These are phyloP conservation scores for Pisolithus tinctorius DNA, from an alignment of 768 basidiomycete genomes.

Conservation along the genomic window DNA sequence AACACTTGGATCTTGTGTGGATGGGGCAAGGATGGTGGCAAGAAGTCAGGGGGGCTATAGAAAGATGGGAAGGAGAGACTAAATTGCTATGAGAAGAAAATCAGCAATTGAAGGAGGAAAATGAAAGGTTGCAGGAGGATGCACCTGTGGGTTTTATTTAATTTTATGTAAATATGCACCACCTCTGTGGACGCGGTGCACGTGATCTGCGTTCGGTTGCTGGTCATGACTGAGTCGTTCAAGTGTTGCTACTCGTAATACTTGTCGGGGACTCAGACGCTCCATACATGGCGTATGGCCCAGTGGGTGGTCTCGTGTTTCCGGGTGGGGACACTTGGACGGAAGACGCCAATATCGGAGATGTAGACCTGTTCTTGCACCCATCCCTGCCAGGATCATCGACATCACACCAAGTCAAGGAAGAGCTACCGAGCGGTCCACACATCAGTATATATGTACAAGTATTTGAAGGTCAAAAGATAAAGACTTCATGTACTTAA, in stretches of 20 bases:
- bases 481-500: not conserved
- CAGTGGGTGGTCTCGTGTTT: slow-evolving; percentile 24
- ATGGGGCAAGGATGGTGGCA: slow-evolving; percentile 66
- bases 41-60: slow-evolving; percentile 56
- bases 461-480: slow-evolving; percentile 23
- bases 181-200: not conserved
- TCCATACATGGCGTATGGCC: not conserved
- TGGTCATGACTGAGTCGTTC: too few relatives aligned
- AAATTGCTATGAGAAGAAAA: slow-evolving; percentile 39
- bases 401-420: slow-evolving; percentile 1
- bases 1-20: slow-evolving; percentile 64
- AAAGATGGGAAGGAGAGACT: slow-evolving; percentile 56
- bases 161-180: too few relatives aligned
- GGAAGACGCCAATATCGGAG: slow-evolving; percentile 9
- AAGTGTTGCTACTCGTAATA: too few relatives aligned
- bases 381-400: slow-evolving; percentile 4
- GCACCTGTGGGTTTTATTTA: too few relatives aligned
- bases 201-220: not conserved
- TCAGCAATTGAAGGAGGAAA: slow-evolving; percentile 57
- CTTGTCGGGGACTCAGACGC: too few relatives aligned
- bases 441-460: slow-evolving; percentile 21
- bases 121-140: slow-evolving; percentile 47
- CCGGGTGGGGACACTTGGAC: slow-evolving; percentile 20
- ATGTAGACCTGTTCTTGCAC: slow-evolving; percentile 2
- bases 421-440: slow-evolving; percentile 2